A percentile compares a stretch with the other conserved stretches of the same genome.
phyloP scores from a whole-genome alignment of 768 basidiomycete species.

The Dendrothele bispora region DNA sequence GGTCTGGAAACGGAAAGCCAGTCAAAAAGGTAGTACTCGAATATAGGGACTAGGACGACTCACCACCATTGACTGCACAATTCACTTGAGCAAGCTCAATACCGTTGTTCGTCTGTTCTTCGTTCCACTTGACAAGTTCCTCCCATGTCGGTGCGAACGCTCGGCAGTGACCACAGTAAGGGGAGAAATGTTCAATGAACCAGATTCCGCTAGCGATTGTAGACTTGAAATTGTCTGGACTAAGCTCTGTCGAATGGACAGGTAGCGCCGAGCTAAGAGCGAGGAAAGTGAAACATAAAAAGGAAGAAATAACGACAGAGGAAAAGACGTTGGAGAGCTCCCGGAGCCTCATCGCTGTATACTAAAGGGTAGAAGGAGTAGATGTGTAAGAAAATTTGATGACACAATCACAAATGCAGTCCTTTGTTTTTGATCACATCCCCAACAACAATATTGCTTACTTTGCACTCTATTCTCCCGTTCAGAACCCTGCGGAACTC shows the following conservation, averaged over 20 bases:
- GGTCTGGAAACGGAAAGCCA: conserved; percentile 47
- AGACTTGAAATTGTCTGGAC: conserved; percentile 57
- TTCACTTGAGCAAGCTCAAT: conserved; percentile 81
- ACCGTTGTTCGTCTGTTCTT: conserved; percentile 29
- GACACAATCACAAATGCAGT: conserved; percentile 43
- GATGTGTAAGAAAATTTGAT: background rate
- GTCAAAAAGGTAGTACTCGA: background rate
- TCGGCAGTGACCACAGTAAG: conserved; percentile 80
- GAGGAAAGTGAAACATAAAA: background rate
- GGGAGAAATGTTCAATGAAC: conserved; percentile 89
- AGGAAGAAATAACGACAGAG: too few relatives aligned
- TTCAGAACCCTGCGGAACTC: conserved; percentile 62
- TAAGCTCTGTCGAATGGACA: conserved; percentile 33
- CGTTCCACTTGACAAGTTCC: conserved; percentile 53
- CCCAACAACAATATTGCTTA: conserved; percentile 43
- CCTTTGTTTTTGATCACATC: conserved; percentile 56
- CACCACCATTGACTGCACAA: conserved; percentile 76
- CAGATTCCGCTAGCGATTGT: conserved; percentile 60
- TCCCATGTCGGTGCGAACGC: conserved; percentile 84
- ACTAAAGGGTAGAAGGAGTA: background rate
- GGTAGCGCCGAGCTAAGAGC: conserved; percentile 4
- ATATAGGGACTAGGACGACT: conserved; percentile 23
- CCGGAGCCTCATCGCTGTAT: conserved; percentile 8
- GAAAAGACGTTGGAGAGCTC: conserved; percentile 1
- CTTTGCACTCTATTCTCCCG: conserved; percentile 64